A percentile compares a stretch with the other conserved stretches of the same genome.
Evolutionary conservation across 257 asterid genomes (phyloP).

Genomic region (Apocynum venetum): DNA sequence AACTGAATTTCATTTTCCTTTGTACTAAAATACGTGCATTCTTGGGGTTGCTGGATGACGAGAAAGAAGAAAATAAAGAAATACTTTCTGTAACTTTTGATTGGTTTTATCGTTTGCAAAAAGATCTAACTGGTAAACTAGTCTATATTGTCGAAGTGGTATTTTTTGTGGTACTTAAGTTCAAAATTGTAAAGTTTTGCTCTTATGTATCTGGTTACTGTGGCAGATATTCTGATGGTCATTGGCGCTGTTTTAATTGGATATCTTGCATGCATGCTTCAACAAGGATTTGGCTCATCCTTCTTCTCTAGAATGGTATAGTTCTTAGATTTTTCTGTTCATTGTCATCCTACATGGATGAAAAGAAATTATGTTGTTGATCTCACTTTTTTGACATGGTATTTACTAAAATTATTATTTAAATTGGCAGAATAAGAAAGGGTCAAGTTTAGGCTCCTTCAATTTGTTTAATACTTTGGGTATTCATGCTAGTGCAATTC

Average conservation of each 20-base stretch:
- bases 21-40: neutral
- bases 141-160: neutral
- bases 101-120: neutral
- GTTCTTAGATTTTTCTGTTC: neutral
- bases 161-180: too few relatives aligned
- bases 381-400: neutral
- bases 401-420: neutral
- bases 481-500: neutral
- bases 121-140: neutral
- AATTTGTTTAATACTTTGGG: neutral
- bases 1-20: neutral
- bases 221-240: slow-evolving; percentile 86
- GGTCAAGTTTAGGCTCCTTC: neutral
- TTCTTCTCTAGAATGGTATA: slow-evolving; percentile 51
- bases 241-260: slow-evolving; percentile 80
- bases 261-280: slow-evolving; percentile 66
- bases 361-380: neutral
- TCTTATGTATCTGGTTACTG: slow-evolving; percentile 19
- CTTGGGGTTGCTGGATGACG: neutral
- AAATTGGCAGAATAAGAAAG: neutral
- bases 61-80: neutral
- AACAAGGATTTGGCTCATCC: slow-evolving; percentile 86
- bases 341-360: neutral
- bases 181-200: neutral
- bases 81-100: too few relatives aligned